These are phyloP conservation scores for Leucosporidium yakuticum DNA, from an alignment of 768 basidiomycete genomes.

Conservation along the genomic window DNA sequence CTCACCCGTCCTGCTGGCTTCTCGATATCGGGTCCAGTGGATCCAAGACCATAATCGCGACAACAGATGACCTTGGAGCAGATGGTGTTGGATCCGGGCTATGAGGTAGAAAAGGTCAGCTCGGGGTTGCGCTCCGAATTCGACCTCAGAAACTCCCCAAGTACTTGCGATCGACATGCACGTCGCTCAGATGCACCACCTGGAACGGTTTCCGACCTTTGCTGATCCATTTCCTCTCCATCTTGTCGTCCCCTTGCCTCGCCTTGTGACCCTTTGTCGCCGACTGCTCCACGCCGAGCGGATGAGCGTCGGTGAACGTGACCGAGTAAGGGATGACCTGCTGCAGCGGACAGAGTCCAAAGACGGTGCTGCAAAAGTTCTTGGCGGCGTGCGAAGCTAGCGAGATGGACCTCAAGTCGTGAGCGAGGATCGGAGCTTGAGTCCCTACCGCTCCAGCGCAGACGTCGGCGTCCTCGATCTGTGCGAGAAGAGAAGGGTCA, in stretches of 20 bases:
- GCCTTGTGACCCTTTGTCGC: neutral
- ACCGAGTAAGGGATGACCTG: conserved; percentile 23
- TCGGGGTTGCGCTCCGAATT: too few relatives aligned
- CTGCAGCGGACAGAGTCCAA: conserved; percentile 52
- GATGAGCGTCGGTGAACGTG: conserved; percentile 7
- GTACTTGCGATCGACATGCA: conserved; percentile 58
- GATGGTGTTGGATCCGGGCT: conserved; percentile 54
- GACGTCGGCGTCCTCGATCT: conserved; percentile 57
- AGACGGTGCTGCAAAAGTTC: conserved; percentile 54
- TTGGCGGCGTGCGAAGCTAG: conserved; percentile 51
- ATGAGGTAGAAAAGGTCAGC: neutral
- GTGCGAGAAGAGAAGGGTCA: neutral
- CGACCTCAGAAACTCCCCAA: conserved; percentile 43
- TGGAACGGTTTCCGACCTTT: conserved; percentile 47
- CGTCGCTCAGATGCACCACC: conserved; percentile 60
- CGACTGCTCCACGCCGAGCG: neutral
- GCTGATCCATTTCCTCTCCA: neutral
- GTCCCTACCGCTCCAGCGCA: conserved; percentile 53
- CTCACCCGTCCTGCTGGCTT: conserved; percentile 48
- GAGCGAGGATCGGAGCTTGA: conserved; percentile 57
- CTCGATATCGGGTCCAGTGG: conserved; percentile 42
- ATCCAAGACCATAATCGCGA: conserved; percentile 48
- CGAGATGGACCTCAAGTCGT: conserved; percentile 53
- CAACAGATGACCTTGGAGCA: conserved; percentile 64
- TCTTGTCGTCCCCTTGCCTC: conserved; percentile 1